Evolutionary conservation across 805 yeast species (phyloP).

Genomic region (Candida wancherniae): DNA sequence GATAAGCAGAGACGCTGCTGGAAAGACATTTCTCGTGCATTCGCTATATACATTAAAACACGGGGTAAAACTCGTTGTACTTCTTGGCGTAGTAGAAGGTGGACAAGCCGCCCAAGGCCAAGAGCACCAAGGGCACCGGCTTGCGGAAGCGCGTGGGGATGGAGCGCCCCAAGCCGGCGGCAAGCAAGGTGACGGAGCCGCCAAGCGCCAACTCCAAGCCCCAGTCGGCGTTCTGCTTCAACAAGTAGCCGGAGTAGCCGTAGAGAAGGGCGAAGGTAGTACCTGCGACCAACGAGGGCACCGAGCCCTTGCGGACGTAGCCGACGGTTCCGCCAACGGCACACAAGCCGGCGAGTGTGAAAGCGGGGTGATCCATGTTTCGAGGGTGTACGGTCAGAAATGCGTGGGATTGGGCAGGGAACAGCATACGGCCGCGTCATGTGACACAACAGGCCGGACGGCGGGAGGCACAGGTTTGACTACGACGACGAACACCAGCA

Average conservation of each 20-base stretch:
- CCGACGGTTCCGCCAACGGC: slow-evolving; percentile 71
- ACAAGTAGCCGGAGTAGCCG: slow-evolving; percentile 70
- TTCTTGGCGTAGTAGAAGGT: slow-evolving; percentile 68
- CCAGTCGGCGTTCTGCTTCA: slow-evolving; percentile 66
- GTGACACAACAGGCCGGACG: too few species aligned
- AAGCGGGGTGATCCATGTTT: slow-evolving; percentile 78
- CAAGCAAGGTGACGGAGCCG: slow-evolving; percentile 59
- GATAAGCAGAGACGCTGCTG: too few species aligned
- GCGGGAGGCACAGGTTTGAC: too few species aligned
- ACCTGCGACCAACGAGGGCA: slow-evolving; percentile 82
- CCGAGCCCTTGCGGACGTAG: slow-evolving; percentile 59
- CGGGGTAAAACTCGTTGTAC: slow-evolving; percentile 64
- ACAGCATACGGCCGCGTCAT: too few species aligned
- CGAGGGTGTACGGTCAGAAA: too few species aligned
- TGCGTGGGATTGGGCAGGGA: too few species aligned
- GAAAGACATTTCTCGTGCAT: too few species aligned
- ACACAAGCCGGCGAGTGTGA: slow-evolving; percentile 63
- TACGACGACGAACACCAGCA: too few species aligned
- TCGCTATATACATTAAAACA: slow-evolving; percentile 3
- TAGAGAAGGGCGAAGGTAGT: slow-evolving; percentile 52
- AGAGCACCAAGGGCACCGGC: slow-evolving; percentile 69
- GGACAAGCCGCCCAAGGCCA: slow-evolving; percentile 58
- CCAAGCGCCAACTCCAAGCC: slow-evolving; percentile 80
- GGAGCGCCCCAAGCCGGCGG: slow-evolving; percentile 73
- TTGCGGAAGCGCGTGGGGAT: slow-evolving; percentile 54